Base-by-base conservation (phyloP, 1,139 yeast genomes). In the Pichia sp. region DNA sequence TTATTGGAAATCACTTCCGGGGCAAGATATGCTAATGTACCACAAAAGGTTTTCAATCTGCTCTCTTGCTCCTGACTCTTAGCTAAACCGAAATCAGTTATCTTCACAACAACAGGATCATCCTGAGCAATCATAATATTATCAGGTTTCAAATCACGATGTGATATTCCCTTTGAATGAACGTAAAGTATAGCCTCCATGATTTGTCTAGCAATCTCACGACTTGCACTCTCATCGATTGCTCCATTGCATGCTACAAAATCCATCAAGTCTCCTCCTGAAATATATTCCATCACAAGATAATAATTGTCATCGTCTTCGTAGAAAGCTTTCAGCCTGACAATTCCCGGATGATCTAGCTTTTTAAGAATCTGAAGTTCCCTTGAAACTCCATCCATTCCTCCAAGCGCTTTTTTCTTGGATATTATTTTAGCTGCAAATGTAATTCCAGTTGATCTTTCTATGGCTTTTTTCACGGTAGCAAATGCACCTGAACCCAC, bases 401-500 rank as follows among this genome's bases (percentile, higher is more conserved):
- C 90, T 5, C 93, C 88, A 67, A 86, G 74, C 29, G 95, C 87
- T 64, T 89, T 89, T 56, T 90, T 76, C 65, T 92, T 83, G 59
- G 86, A 85, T 49, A 93, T 90, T 59, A 93, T 89, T 68, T 93
- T 93, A 30, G 90, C 96, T 0, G 99, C 99, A 68, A 75, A 90
- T 2, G 90, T 79, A 61, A 85, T 82, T 10, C 98, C 97, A 0
- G 96, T 84, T 6, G 82, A 71, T 56, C 97, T 77, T 63, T 90
- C 95, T 0, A 92, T 82, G 2, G 95, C 97, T 67, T 89, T 89
- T 62, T 90, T 86, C 23, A 93, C 99, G 1, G 92, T 87, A 3
- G 98, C 98, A 77, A 93, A 93, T 5, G 98, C 98, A 8, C 99
- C 99, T 63, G 89, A 95, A 0, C 99, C 99, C 2, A 93, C 86